Percentiles rank a stretch among this genome's conserved stretches.
These are phyloP conservation scores for Glaciozyma antarctica DNA, from an alignment of 768 basidiomycete genomes.

Conservation along the genomic window DNA sequence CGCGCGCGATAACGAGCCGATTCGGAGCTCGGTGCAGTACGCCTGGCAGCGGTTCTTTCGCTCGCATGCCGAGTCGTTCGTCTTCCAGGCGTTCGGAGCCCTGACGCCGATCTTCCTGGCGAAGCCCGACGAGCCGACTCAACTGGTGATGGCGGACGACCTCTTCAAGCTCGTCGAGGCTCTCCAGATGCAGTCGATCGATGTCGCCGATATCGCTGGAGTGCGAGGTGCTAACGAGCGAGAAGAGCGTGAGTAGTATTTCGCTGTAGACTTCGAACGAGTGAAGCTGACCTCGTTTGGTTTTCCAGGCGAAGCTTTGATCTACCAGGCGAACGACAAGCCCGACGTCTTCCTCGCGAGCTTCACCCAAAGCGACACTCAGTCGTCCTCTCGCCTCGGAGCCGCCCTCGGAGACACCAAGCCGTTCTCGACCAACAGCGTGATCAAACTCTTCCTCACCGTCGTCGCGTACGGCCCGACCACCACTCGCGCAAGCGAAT, in stretches of 20 bases:
- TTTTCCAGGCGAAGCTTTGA: slow-evolving; percentile 46
- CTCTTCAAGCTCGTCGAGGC: slow-evolving; percentile 55
- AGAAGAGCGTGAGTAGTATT: slow-evolving; percentile 52
- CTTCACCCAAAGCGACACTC: not conserved
- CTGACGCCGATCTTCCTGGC: slow-evolving; percentile 51
- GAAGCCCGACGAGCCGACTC: slow-evolving; percentile 38
- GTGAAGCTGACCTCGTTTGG: not conserved
- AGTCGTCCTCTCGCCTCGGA: not conserved
- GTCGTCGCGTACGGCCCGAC: slow-evolving; percentile 67
- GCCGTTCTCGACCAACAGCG: slow-evolving; percentile 53
- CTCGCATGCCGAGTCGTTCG: slow-evolving; percentile 51
- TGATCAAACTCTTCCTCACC: slow-evolving; percentile 63
- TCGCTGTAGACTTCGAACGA: not conserved
- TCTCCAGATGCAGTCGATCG: slow-evolving; percentile 44
- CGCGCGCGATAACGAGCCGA: slow-evolving; percentile 50
- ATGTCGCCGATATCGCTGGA: slow-evolving; percentile 53
- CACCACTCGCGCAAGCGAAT: slow-evolving; percentile 59
- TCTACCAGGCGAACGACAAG: slow-evolving; percentile 61
- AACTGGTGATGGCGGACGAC: slow-evolving; percentile 49
- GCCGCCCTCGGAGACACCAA: slow-evolving; percentile 28
- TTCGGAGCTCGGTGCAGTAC: slow-evolving; percentile 61
- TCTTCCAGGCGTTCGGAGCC: slow-evolving; percentile 62
- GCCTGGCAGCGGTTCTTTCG: slow-evolving; percentile 63
- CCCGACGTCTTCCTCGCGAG: slow-evolving; percentile 58
- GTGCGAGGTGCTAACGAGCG: slow-evolving; percentile 55